Evolutionary conservation across 1,139 yeast genomes (phyloP), one percentile per base, ranked within the genome.

Genomic region (Debaryomyces psychrophilus): DNA sequence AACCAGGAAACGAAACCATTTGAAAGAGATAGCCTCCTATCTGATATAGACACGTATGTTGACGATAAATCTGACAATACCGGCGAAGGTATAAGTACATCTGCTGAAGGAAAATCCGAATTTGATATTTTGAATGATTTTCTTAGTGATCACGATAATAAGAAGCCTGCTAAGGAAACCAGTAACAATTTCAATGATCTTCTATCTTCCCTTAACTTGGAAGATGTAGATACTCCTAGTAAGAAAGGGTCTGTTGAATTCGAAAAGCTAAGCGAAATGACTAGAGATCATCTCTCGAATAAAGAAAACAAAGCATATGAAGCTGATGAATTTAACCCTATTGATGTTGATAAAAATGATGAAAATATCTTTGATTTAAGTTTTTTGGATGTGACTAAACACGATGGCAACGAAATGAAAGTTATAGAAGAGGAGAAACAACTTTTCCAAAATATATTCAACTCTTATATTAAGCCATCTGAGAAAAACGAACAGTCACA

Each of bases 371-470:
- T 56, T 41, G 59, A 55, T 14, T 44, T 53, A 26, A 56, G 55
- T 25, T 51, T 53, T 37, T 45, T 56, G 12, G 52, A 50, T 9
- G 33, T 47, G 36, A 22, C 31, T 12, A 43, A 41, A 17, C 20
- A 26, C 7, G 20, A 3, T 9, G 41, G 40, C 14, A 37, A 37
- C 8, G 41, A 41, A 8, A 48, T 43, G 15, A 49, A 58, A 14
- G 44, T 56, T 25, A 50, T 59, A 15, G 56, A 57, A 22, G 61
- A 61, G 41, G 69, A 64, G 44, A 58, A 57, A 40, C 55, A 53
- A 41, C 48, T 63, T 36, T 64, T 65, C 48, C 59, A 54, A 44
- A 58, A 62, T 36, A 60, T 65, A 26, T 64, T 65, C 47, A 58
- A 60, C 22, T 54, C 63, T 11, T 62, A 61, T 41, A 53, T 55